A percentile compares a stretch with the other conserved stretches of the same genome.
phyloP scores from a whole-genome alignment of 306 rosid species.

The Rubus idaeus region DNA sequence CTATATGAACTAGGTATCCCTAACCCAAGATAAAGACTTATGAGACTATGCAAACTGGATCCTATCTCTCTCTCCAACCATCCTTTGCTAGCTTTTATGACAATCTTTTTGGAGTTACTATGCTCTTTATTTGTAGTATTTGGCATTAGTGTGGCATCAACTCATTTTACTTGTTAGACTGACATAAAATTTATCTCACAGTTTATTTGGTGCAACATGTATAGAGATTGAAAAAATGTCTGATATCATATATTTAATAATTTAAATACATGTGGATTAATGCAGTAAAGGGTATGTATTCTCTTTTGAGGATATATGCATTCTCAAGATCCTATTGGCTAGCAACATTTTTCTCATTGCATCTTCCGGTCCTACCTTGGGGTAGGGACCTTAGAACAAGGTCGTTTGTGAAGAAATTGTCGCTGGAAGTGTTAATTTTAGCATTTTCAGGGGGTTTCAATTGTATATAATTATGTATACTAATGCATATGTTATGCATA shows the following conservation, averaged over 20 bases:
- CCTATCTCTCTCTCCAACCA: not conserved
- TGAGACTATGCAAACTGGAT: not conserved
- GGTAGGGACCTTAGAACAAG: not conserved
- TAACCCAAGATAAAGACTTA: not conserved
- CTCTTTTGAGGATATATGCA: not conserved
- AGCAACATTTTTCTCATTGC: not conserved
- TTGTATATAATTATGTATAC: too few species aligned
- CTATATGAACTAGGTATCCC: not conserved
- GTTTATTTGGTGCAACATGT: not conserved
- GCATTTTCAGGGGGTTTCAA: not conserved
- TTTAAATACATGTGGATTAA: not conserved
- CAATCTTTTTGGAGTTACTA: not conserved
- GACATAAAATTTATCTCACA: not conserved
- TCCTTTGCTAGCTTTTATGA: not conserved
- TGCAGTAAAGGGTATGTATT: not conserved
- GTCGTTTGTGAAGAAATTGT: not conserved
- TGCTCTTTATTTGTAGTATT: not conserved
- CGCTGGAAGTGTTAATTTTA: not conserved
- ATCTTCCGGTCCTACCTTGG: not conserved
- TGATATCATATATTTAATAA: not conserved
- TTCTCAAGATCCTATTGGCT: not conserved
- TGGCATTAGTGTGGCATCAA: constrained; percentile 1
- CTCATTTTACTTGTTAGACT: not conserved
- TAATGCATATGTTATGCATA: not conserved
- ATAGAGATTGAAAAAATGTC: not conserved